Evolutionary conservation across 345 rosid genomes (phyloP).

Genomic region (Cochlearia excelsa): DNA sequence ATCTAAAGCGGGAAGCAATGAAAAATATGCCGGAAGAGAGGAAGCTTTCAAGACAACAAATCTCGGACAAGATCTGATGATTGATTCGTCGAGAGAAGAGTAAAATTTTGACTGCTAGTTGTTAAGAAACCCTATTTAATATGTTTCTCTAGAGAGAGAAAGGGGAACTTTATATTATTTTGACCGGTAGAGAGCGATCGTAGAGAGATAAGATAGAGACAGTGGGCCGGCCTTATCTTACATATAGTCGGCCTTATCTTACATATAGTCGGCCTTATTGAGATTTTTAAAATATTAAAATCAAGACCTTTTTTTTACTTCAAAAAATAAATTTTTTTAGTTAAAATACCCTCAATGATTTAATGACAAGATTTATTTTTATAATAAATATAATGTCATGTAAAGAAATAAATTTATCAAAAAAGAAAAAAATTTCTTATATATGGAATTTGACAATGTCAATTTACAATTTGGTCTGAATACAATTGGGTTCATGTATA

Average conservation of each 20-base stretch:
- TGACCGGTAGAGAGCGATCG: slow-evolving; percentile 45
- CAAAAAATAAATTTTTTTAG: slow-evolving; percentile 14
- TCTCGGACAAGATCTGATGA: neutral
- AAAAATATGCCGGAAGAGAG: slow-evolving; percentile 39
- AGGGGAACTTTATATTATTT: slow-evolving; percentile 33
- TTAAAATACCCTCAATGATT: no score
- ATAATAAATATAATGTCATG: no score
- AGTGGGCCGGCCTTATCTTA: slow-evolving; percentile 40
- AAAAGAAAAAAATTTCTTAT: slow-evolving; percentile 17
- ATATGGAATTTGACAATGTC: slow-evolving; percentile 46
- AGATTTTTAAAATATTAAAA: no score
- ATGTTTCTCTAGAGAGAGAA: slow-evolving; percentile 19
- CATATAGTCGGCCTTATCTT: no score
- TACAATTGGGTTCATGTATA: no score
- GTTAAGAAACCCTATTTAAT: slow-evolving; percentile 51
- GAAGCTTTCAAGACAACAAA: slow-evolving; percentile 28
- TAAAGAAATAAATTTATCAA: neutral
- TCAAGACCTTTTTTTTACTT: slow-evolving; percentile 31
- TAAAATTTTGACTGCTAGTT: slow-evolving; percentile 55
- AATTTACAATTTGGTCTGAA: slow-evolving; percentile 40
- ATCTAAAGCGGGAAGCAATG: slow-evolving; percentile 46
- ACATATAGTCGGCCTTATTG: no score
- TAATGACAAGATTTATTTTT: no score
- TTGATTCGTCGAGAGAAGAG: slow-evolving; percentile 40
- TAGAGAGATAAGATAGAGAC: slow-evolving; percentile 30